Percentiles rank a stretch among this genome's conserved stretches.
phyloP scores from a whole-genome alignment of 1,284 basidiomycete species.

The Cutaneotrichosporon cutaneum region DNA sequence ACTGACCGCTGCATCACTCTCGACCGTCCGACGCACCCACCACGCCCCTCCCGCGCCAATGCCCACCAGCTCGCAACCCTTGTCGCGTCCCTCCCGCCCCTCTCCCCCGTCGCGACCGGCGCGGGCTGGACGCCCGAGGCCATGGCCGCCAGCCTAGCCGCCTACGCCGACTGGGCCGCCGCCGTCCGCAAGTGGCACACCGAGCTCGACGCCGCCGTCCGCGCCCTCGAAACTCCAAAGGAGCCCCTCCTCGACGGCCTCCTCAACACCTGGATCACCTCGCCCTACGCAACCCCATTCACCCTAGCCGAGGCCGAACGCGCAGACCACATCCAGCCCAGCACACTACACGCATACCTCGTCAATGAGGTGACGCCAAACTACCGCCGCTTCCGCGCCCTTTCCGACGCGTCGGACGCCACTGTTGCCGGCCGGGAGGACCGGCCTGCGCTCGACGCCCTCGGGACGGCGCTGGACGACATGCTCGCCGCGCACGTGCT shows the following conservation, averaged over 20 bases:
- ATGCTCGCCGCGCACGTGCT: background rate
- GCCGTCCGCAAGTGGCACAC: background rate
- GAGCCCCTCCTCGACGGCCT: background rate
- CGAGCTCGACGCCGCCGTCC: background rate
- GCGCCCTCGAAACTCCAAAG: background rate
- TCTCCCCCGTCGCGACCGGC: background rate
- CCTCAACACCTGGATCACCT: background rate
- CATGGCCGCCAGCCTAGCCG: background rate
- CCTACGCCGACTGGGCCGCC: background rate
- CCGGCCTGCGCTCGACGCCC: background rate
- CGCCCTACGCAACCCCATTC: background rate
- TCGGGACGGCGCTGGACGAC: background rate
- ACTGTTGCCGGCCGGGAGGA: too few species aligned
- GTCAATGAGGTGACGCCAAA: constrained; percentile 8
- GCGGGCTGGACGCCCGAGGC: background rate
- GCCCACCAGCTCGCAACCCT: background rate
- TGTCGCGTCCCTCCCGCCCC: background rate
- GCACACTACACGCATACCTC: background rate
- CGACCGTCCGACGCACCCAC: background rate
- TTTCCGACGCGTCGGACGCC: background rate
- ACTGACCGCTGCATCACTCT: background rate
- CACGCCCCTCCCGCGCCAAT: background rate
- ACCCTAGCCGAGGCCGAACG: background rate
- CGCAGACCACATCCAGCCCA: background rate
- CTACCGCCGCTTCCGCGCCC: constrained; percentile 6